phyloP scores from a whole-genome alignment of 208 protist genomes.

The Trypanosoma vivax region DNA sequence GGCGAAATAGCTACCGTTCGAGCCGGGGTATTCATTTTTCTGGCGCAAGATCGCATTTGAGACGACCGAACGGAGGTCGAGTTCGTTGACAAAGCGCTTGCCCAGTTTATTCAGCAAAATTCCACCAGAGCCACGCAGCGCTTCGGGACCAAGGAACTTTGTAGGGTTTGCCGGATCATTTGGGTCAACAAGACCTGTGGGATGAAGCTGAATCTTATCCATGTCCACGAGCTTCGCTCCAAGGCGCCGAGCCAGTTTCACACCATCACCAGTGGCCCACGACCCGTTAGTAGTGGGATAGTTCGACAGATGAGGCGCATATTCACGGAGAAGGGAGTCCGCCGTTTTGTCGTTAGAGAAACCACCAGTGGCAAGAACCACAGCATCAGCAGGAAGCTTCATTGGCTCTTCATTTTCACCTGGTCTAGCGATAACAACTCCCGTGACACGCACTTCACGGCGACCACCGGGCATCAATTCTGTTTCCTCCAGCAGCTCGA shows the following conservation, averaged over 20 bases:
- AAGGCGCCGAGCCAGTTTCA: slow-evolving; percentile 60
- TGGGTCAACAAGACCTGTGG: slow-evolving; percentile 93
- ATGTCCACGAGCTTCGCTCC: slow-evolving; percentile 86
- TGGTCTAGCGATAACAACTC: slow-evolving; percentile 29
- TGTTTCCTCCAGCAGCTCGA: slow-evolving; percentile 31
- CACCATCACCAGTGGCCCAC: slow-evolving; percentile 77
- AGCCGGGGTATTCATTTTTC: slow-evolving; percentile 53
- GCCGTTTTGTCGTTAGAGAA: slow-evolving; percentile 58
- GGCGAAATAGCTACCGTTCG: slow-evolving; percentile 55
- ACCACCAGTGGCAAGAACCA: slow-evolving; percentile 87
- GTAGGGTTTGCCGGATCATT: slow-evolving; percentile 74
- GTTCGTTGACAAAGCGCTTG: slow-evolving; percentile 93
- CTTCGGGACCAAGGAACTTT: slow-evolving; percentile 94
- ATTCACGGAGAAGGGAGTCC: slow-evolving; percentile 72
- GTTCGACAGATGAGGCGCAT: slow-evolving; percentile 57
- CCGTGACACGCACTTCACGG: slow-evolving; percentile 36
- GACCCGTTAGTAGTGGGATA: slow-evolving; percentile 90
- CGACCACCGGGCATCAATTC: slow-evolving; percentile 31
- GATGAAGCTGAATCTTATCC: slow-evolving; percentile 94
- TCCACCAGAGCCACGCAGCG: slow-evolving; percentile 91
- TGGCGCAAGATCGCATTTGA: slow-evolving; percentile 83
- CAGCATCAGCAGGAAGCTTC: slow-evolving; percentile 45
- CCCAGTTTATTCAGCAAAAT: slow-evolving; percentile 90
- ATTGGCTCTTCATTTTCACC: slow-evolving; percentile 19
- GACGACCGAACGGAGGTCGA: slow-evolving; percentile 92